Evolutionary conservation across 176 grass and related monocot species (phyloP).

Genomic region (Guadua angustifolia): DNA sequence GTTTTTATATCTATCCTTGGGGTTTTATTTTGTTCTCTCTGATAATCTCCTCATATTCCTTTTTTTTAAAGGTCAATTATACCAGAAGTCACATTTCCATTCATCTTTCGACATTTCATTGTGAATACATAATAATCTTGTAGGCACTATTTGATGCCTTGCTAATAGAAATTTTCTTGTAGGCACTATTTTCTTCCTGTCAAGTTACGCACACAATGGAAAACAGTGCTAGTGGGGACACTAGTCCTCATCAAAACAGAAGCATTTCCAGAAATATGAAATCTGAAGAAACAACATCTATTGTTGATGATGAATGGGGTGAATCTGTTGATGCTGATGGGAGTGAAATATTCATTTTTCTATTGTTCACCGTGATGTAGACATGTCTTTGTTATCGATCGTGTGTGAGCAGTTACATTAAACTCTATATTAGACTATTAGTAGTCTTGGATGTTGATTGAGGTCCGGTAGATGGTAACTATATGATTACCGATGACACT

Average conservation of each 20-base stretch:
- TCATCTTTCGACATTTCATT: conserved; percentile 3
- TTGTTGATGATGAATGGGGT: conserved; percentile 77
- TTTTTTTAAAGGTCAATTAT: not conserved
- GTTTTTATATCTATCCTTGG: not conserved
- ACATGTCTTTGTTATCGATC: not conserved
- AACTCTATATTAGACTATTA: too few species aligned
- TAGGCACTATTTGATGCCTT: conserved; percentile 13
- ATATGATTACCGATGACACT: not conserved
- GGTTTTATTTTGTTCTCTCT: conserved; percentile 1
- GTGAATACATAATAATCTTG: not conserved
- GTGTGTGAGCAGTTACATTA: too few species aligned
- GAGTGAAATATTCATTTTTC: too few species aligned
- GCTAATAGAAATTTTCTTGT: conserved; percentile 16
- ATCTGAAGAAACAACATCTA: conserved; percentile 71
- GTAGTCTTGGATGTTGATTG: conserved; percentile 3
- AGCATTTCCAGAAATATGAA: conserved; percentile 66
- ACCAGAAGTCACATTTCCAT: not conserved
- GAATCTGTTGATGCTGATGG: conserved; percentile 62
- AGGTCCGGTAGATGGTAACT: not conserved
- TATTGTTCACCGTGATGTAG: not conserved
- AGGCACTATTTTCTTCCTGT: conserved; percentile 74
- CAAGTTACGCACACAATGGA: conserved; percentile 73
- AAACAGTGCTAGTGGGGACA: conserved; percentile 48
- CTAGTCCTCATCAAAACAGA: conserved; percentile 68
- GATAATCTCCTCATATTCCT: not conserved